These are phyloP conservation scores for Toxoplasma gondii DNA, from an alignment of 169 alveolate species.

Conservation along the genomic window DNA sequence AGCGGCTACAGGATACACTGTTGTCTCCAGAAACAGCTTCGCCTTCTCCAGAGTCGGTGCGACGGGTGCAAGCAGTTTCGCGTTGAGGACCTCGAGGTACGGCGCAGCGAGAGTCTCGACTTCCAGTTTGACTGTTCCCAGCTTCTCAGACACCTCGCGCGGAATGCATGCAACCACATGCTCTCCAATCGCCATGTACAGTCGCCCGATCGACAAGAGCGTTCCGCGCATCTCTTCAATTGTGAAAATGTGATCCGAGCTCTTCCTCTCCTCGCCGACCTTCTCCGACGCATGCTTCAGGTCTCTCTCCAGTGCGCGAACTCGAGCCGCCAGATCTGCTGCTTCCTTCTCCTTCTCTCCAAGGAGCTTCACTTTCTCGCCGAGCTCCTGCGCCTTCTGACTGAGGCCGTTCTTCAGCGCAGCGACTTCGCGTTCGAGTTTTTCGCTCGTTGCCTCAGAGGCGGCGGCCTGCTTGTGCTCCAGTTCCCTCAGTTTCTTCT, in stretches of 20 bases:
- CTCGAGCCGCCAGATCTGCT: not conserved
- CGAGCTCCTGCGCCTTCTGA: not conserved
- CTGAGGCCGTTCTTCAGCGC: not conserved
- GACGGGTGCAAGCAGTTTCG: not conserved
- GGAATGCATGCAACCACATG: not conserved
- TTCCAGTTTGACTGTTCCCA: not conserved
- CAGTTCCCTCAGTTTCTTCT: not conserved
- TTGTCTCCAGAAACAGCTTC: not conserved
- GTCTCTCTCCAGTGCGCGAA: not conserved
- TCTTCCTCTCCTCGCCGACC: not conserved
- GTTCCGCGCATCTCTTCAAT: not conserved
- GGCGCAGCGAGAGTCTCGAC: slow-evolving; percentile 22
- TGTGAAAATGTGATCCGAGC: not conserved
- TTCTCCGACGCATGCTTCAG: not conserved
- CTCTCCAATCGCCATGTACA: slow-evolving; percentile 18
- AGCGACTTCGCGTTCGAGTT: not conserved
- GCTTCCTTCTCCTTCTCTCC: not conserved
- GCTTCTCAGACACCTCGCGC: not conserved
- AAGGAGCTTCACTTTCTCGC: not conserved
- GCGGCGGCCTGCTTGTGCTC: slow-evolving; percentile 1
- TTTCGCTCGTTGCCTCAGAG: not conserved
- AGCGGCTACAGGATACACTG: not conserved
- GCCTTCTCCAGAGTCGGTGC: not conserved
- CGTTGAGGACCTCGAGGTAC: not conserved
- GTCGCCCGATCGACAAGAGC: not conserved